Conservation (phyloP, 306 rosid species). For the Cicer judaicum region DNA sequence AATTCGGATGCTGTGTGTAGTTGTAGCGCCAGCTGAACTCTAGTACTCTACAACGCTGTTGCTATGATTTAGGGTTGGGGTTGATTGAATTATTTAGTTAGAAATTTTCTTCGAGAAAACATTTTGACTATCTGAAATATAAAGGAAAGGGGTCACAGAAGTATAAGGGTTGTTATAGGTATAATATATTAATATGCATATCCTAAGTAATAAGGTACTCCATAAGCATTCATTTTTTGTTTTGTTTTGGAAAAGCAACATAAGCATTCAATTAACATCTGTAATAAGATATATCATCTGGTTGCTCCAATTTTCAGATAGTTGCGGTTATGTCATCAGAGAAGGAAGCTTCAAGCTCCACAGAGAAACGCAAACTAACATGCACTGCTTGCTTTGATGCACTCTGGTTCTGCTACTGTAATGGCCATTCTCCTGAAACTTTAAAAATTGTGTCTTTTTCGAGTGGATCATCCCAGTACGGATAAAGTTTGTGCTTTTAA, state of each 20-base stretch:
- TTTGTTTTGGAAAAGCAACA: no score
- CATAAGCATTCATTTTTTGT: no score
- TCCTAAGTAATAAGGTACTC: neutral
- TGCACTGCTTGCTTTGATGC: constrained; percentile 72
- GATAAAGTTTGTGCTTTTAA: constrained; percentile 23
- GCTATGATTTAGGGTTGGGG: no score
- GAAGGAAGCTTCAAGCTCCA: constrained; percentile 41
- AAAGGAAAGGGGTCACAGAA: neutral
- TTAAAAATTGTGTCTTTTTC: neutral
- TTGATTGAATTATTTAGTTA: no score
- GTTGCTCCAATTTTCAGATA: constrained; percentile 8
- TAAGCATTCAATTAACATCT: neutral
- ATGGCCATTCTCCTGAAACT: neutral
- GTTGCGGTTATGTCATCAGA: constrained; percentile 48
- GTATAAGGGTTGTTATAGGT: neutral
- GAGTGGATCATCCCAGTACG: constrained; percentile 17
- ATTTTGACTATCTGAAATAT: neutral
- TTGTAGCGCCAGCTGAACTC: neutral
- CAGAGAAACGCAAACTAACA: constrained; percentile 46
- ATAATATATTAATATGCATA: neutral
- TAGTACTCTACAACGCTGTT: neutral
- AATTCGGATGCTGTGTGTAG: neutral
- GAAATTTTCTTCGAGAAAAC: no score
- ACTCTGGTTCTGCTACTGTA: constrained; percentile 93
- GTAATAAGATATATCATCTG: neutral